phyloP scores from a whole-genome alignment of 1,284 basidiomycete genomes.

The Microbotryomycetes sp. region DNA sequence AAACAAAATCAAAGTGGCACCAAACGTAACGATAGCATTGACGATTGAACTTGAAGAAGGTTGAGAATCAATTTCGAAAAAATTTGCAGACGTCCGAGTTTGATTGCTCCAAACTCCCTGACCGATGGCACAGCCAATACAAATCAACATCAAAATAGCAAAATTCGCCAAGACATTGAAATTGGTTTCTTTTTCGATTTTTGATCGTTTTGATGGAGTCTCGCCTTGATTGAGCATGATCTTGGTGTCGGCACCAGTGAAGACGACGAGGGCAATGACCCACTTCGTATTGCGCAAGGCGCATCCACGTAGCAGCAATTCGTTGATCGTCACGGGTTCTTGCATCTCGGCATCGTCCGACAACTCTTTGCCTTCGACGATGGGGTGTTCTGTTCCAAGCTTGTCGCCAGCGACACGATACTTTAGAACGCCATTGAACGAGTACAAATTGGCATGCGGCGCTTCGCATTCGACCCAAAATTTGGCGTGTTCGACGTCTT shows the following conservation, averaged over 20 bases:
- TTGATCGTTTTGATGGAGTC: slow-evolving; percentile 72
- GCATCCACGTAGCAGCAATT: slow-evolving; percentile 86
- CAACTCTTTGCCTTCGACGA: slow-evolving; percentile 31
- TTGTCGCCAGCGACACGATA: slow-evolving; percentile 49
- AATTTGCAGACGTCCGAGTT: slow-evolving; percentile 60
- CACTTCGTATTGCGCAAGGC: slow-evolving; percentile 87
- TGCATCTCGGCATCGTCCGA: slow-evolving; percentile 42
- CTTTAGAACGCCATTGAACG: slow-evolving; percentile 77
- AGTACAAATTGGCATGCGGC: slow-evolving; percentile 86
- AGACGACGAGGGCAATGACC: slow-evolving; percentile 89
- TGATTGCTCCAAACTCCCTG: slow-evolving; percentile 65
- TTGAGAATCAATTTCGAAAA: slow-evolving; percentile 64
- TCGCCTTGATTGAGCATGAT: slow-evolving; percentile 77
- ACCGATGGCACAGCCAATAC: slow-evolving; percentile 60
- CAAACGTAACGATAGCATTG: slow-evolving; percentile 83
- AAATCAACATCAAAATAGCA: slow-evolving; percentile 68
- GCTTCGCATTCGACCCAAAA: slow-evolving; percentile 89
- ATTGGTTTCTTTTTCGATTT: slow-evolving; percentile 98
- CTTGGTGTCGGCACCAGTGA: slow-evolving; percentile 93
- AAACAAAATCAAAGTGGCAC: slow-evolving; percentile 75
- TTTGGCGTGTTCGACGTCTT: slow-evolving; percentile 78
- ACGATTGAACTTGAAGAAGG: slow-evolving; percentile 58
- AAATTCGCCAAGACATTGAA: slow-evolving; percentile 98
- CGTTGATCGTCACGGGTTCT: slow-evolving; percentile 70
- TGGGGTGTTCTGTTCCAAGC: slow-evolving; percentile 35